Evolutionary conservation across 202 grass and related monocot genomes (phyloP).

Genomic region (Hordeum pubiflorum): DNA sequence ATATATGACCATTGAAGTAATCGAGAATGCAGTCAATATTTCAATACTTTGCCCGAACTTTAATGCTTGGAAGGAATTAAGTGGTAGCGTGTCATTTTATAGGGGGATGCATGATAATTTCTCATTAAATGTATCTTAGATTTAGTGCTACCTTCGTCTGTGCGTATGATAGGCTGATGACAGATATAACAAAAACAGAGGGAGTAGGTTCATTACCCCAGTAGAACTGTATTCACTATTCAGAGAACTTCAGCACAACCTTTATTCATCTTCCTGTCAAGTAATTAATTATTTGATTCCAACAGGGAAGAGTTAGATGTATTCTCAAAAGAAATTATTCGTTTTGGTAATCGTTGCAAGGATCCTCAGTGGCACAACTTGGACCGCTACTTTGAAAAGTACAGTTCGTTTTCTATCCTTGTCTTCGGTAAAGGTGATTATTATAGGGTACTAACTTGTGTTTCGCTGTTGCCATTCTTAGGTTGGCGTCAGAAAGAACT

Average conservation of each 20-base stretch:
- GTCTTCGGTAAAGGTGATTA: conserved; percentile 18
- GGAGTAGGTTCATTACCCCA: conserved; percentile 25
- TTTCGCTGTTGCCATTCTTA: conserved; percentile 37
- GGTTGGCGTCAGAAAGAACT: conserved; percentile 65
- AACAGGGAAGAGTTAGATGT: conserved; percentile 88
- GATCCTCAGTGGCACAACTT: conserved; percentile 98
- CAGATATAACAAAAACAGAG: neutral
- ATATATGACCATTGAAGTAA: neutral
- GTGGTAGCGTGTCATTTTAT: neutral
- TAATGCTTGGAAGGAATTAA: neutral
- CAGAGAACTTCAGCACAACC: conserved; percentile 24
- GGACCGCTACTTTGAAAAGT: conserved; percentile 93
- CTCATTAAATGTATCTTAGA: neutral
- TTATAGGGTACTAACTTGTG: conserved; percentile 18
- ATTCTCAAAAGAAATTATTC: conserved; percentile 80
- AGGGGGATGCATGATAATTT: neutral
- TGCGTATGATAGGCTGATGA: neutral
- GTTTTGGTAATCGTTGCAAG: conserved; percentile 98
- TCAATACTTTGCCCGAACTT: neutral
- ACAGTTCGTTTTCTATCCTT: conserved; percentile 4
- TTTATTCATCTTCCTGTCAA: conserved; percentile 12
- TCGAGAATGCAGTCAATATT: neutral
- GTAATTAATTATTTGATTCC: conserved; percentile 25
- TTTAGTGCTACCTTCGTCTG: neutral
- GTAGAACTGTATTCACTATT: conserved; percentile 48